Conservation (phyloP, 2,329 filamentous ascomycete genomes). For the Xylariaceae sp. region DNA sequence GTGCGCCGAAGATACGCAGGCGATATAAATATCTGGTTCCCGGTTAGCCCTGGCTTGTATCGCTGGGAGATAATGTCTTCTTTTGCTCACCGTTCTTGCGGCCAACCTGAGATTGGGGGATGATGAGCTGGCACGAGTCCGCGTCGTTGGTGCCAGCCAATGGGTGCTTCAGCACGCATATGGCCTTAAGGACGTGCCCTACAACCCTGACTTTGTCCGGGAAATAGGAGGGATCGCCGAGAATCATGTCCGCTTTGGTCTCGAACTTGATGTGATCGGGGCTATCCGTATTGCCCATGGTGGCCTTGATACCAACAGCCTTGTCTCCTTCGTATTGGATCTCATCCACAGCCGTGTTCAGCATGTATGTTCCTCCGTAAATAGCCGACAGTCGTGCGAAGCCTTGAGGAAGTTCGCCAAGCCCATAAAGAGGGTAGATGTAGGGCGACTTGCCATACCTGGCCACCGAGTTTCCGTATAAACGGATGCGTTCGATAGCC, state of each 20-base stretch:
- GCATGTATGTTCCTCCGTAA: constrained; percentile 98
- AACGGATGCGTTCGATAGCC: constrained; percentile 82
- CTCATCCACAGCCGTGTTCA: constrained; percentile 92
- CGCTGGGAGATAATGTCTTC: not conserved
- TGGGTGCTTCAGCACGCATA: constrained; percentile 95
- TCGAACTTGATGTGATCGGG: constrained; percentile 79
- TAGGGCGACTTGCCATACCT: constrained; percentile 98
- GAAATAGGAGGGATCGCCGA: constrained; percentile 97
- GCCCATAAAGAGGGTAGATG: constrained; percentile 97
- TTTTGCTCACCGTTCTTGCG: constrained; percentile 77
- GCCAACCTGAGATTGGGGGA: constrained; percentile 94
- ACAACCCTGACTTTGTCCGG: constrained; percentile 79
- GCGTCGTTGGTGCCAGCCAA: constrained; percentile 81
- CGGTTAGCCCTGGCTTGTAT: constrained; percentile 10
- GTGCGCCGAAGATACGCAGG: constrained; percentile 89
- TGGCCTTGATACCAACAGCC: constrained; percentile 93
- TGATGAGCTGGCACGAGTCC: constrained; percentile 92
- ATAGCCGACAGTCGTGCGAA: constrained; percentile 97
- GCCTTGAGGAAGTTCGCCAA: constrained; percentile 94
- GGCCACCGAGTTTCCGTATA: constrained; percentile 97
- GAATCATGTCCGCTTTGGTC: constrained; percentile 92
- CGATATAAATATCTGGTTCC: constrained; percentile 69
- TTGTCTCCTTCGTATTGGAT: constrained; percentile 77
- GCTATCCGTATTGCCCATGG: constrained; percentile 76
- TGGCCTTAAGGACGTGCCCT: constrained; percentile 89